phyloP scores from a whole-genome alignment of 2,329 filamentous ascomycete genomes.

The Fusarium acutatum region DNA sequence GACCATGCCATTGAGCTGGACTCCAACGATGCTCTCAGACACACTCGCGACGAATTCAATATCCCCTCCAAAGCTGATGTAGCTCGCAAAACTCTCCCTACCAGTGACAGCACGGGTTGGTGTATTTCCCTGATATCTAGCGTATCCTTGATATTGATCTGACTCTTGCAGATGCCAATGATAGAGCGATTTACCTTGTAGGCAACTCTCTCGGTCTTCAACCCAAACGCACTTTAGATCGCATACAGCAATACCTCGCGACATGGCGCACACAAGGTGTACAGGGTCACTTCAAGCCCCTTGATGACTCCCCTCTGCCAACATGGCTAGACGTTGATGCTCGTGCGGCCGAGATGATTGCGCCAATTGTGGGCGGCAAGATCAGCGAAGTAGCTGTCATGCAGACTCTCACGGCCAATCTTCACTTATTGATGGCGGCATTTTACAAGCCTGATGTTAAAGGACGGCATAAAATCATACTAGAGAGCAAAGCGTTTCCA shows the following conservation, averaged over 20 bases:
- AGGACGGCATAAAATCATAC: slow-evolving; percentile 73
- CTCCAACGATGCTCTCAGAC: slow-evolving; percentile 60
- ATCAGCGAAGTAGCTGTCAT: slow-evolving; percentile 79
- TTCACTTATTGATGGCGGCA: slow-evolving; percentile 81
- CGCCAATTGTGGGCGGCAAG: slow-evolving; percentile 73
- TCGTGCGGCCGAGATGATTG: slow-evolving; percentile 72
- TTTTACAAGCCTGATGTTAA: slow-evolving; percentile 74
- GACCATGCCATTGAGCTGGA: slow-evolving; percentile 54
- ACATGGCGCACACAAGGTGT: slow-evolving; percentile 85
- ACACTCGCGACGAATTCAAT: slow-evolving; percentile 72
- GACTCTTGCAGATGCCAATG: slow-evolving; percentile 7
- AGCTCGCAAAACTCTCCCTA: slow-evolving; percentile 39
- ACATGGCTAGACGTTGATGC: slow-evolving; percentile 80
- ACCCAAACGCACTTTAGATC: slow-evolving; percentile 66
- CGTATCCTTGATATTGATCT: background rate
- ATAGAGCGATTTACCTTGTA: slow-evolving; percentile 73
- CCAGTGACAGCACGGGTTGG: slow-evolving; percentile 6
- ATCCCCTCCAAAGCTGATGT: slow-evolving; percentile 64
- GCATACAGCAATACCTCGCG: slow-evolving; percentile 73
- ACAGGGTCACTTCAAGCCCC: slow-evolving; percentile 77
- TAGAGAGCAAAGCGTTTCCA: slow-evolving; percentile 86
- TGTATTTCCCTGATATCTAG: background rate
- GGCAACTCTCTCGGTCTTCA: slow-evolving; percentile 87
- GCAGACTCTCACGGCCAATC: slow-evolving; percentile 81
- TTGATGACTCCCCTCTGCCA: slow-evolving; percentile 71